These are phyloP conservation scores for Macroventuria anomochaeta DNA, from an alignment of 2,329 filamentous ascomycete genomes.

Conservation along the genomic window DNA sequence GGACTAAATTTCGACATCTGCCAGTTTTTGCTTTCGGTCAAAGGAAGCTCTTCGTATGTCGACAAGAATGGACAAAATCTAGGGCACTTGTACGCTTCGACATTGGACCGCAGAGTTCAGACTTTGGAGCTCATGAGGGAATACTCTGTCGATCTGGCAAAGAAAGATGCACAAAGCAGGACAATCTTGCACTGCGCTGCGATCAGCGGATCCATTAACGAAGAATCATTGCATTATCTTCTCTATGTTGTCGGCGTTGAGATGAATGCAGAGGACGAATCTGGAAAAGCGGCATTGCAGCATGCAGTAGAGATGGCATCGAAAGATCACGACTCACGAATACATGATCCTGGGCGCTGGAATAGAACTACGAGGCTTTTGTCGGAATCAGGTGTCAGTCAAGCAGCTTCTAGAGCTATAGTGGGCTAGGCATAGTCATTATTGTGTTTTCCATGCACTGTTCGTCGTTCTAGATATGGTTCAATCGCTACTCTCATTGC, in stretches of 20 bases:
- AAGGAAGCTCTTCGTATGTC: slow-evolving; percentile 17
- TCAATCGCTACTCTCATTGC: no score
- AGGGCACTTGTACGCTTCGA: slow-evolving; percentile 8
- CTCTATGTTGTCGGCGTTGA: slow-evolving; percentile 15
- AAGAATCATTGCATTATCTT: slow-evolving; percentile 16
- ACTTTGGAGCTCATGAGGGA: slow-evolving; percentile 5
- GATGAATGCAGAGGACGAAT: slow-evolving; percentile 13
- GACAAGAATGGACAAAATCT: slow-evolving; percentile 15
- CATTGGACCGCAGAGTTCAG: not conserved
- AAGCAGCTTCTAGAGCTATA: no score
- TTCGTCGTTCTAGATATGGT: no score
- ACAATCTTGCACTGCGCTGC: slow-evolving; percentile 15
- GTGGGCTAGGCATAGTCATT: no score
- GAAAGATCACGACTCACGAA: slow-evolving; percentile 2
- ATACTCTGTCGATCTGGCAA: slow-evolving; percentile 13
- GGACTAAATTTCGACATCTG: not conserved
- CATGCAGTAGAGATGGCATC: slow-evolving; percentile 7
- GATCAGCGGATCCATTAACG: slow-evolving; percentile 7
- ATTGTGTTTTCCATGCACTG: no score
- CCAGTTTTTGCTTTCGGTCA: not conserved
- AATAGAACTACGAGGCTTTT: not conserved
- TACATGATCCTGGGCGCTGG: slow-evolving; percentile 1
- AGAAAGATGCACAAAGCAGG: slow-evolving; percentile 14
- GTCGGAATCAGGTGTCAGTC: not conserved
- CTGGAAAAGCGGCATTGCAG: slow-evolving; percentile 16